Evolutionary conservation across 176 grass and related monocot species (phyloP), one percentile per base, ranked within the genome.

Genomic region (Zoysia japonica): DNA sequence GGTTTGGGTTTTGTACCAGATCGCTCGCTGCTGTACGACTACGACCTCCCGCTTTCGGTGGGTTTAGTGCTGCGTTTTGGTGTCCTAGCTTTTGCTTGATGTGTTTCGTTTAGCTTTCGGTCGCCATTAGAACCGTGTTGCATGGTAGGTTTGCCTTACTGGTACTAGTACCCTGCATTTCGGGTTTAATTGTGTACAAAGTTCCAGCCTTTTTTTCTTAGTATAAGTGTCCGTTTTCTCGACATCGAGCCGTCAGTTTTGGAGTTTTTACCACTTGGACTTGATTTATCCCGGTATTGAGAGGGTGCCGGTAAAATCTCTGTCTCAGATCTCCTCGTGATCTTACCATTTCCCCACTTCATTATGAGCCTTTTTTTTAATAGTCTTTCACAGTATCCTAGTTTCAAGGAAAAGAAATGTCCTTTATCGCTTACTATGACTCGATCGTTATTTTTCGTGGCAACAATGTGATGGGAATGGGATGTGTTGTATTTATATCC

Each of bases 281-380:
- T 35, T 3, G 48, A 42, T 47, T 57, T 59, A 11, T 53, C 15
- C 8, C 4, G 42, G 1, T 65, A 57, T 46, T 15, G 65, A 45
- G 47, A 4, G 56, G 47, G 11, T 61, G 20, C 20, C 11, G 57
- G 50, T n/a, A 66, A 39, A 50, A 36, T 78, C 37, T 76, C 6
- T 76, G 63, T 75, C 77, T 80, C 55, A 84, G 76, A 88, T 84
- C 81, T 75, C 74, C 35, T 28, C 53, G 42, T 73, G 68, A 7
- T 28, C 15, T 20, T 74, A 37, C 45, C 50, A 45, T 74, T 67
- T 78, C 6, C 3, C 40, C 9, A 28, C 57, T 17, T 7, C 43
- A 65, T 42, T 17, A 74, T 28, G 51, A 66, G 38, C 11, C 3
- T 38, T 6, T 67, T 40, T 36, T 52, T 53, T 74, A 4, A 40